Conservation (phyloP, 1,139 yeast genomes). For the Blastobotrys serpentis region DNA sequence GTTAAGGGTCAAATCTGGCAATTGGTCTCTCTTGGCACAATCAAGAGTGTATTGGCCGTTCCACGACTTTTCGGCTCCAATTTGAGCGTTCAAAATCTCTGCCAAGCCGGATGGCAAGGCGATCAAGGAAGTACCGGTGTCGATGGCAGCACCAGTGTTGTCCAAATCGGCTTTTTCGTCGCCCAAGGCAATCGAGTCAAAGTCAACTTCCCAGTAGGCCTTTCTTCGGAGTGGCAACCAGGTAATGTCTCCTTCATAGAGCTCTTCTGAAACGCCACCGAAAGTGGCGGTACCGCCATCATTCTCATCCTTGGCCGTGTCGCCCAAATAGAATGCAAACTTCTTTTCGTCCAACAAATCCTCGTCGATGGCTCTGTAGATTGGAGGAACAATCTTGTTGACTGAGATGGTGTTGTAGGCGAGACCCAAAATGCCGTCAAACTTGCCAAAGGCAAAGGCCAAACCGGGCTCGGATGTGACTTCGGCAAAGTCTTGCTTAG, state of each 20-base stretch:
- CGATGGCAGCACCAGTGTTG: slow-evolving; percentile 93
- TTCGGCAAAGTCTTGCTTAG: slow-evolving; percentile 91
- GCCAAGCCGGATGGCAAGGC: slow-evolving; percentile 94
- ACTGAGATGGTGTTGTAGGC: slow-evolving; percentile 91
- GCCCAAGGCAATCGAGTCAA: slow-evolving; percentile 87
- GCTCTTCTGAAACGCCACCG: slow-evolving; percentile 83
- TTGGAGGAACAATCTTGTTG: slow-evolving; percentile 84
- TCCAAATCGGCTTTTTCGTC: slow-evolving; percentile 82
- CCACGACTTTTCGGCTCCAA: slow-evolving; percentile 97
- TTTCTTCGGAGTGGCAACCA: slow-evolving; percentile 98
- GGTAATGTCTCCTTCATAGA: slow-evolving; percentile 76
- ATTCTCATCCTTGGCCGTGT: slow-evolving; percentile 57
- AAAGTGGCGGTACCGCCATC: slow-evolving; percentile 91
- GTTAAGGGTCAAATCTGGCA: slow-evolving; percentile 89
- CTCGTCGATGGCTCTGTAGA: slow-evolving; percentile 80
- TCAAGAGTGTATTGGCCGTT: slow-evolving; percentile 94
- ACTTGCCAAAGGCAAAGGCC: slow-evolving; percentile 94
- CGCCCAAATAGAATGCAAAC: slow-evolving; percentile 90
- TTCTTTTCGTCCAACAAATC: slow-evolving; percentile 79
- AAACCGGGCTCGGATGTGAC: slow-evolving; percentile 96
- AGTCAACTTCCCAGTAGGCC: slow-evolving; percentile 98
- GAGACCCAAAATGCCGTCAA: slow-evolving; percentile 94
- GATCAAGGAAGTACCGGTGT: slow-evolving; percentile 95
- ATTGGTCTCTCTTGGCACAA: slow-evolving; percentile 73
- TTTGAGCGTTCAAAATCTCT: slow-evolving; percentile 88